Evolutionary conservation across 257 asterid genomes (phyloP).

Genomic region (Fraxinus cuspidata): DNA sequence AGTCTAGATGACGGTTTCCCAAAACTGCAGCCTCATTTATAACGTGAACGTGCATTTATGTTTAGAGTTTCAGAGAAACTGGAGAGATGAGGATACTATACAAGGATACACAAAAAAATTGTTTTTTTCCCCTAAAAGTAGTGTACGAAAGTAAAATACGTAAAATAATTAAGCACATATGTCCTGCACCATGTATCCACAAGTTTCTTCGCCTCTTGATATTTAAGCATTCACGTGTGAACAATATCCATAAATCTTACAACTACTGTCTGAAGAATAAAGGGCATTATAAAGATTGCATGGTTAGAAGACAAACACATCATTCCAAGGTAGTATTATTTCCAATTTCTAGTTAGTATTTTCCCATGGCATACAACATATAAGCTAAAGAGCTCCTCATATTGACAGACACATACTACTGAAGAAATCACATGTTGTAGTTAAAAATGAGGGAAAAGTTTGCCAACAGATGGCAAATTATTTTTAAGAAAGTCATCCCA

Average conservation of each 20-base stretch:
- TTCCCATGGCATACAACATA: neutral
- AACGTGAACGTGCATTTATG: neutral
- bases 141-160: neutral
- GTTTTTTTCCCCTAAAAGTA: neutral
- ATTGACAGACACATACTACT: neutral
- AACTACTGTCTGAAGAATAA: neutral
- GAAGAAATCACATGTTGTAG: neutral
- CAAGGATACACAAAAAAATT: neutral
- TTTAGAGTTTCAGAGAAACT: neutral
- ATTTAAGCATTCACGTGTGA: neutral
- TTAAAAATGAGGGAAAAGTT: neutral
- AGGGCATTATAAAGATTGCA: neutral
- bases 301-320: neutral
- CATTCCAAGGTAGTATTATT: neutral
- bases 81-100: neutral
- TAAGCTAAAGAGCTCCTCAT: neutral
- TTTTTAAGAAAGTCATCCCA: neutral
- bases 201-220: neutral
- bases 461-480: neutral
- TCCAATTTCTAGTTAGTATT: neutral
- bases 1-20: neutral
- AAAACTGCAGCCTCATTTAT: neutral
- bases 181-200: neutral
- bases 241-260: neutral
- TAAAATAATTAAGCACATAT: neutral